Conservation (phyloP, 2,329 filamentous ascomycete species). For the Aspergillus nomiae region DNA sequence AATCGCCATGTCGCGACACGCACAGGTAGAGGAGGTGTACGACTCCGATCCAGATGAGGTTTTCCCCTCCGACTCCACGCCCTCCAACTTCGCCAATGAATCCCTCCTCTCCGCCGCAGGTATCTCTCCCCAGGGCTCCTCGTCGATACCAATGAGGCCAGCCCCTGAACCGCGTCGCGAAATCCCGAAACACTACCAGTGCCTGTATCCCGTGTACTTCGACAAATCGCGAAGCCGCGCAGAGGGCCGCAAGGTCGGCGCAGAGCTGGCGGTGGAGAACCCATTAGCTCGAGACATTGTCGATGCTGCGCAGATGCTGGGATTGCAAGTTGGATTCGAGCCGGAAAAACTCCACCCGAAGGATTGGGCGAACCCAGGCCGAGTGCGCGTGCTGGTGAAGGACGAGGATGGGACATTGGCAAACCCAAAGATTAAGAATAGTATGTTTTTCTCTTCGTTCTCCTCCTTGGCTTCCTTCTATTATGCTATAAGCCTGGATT, state of each 20-base stretch:
- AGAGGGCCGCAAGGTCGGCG: slow-evolving; percentile 77
- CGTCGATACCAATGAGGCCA: slow-evolving; percentile 31
- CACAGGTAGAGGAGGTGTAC: slow-evolving; percentile 88
- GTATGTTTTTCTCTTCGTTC: slow-evolving; percentile 43
- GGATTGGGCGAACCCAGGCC: slow-evolving; percentile 95
- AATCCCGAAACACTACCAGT: slow-evolving; percentile 74
- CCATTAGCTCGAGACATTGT: slow-evolving; percentile 89
- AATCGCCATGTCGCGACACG: slow-evolving; percentile 70
- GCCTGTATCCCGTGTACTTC: slow-evolving; percentile 95
- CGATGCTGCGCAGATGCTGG: slow-evolving; percentile 74
- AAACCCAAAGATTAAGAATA: slow-evolving; percentile 63
- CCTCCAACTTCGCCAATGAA: slow-evolving; percentile 48
- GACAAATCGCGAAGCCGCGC: slow-evolving; percentile 68
- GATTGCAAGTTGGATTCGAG: slow-evolving; percentile 70
- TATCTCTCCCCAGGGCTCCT: slow-evolving; percentile 30
- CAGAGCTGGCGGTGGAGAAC: slow-evolving; percentile 73
- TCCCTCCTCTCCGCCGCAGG: slow-evolving; percentile 42
- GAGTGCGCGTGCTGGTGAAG: slow-evolving; percentile 76
- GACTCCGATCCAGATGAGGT: slow-evolving; percentile 90
- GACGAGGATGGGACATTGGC: slow-evolving; percentile 53
- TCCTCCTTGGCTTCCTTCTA: background rate
- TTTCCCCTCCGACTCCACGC: slow-evolving; percentile 64
- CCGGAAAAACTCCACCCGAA: slow-evolving; percentile 90
- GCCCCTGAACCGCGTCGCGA: slow-evolving; percentile 52
- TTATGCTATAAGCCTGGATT: too few relatives aligned